Conservation (phyloP, 208 protist species). For the Crithidia acanthocephali region DNA sequence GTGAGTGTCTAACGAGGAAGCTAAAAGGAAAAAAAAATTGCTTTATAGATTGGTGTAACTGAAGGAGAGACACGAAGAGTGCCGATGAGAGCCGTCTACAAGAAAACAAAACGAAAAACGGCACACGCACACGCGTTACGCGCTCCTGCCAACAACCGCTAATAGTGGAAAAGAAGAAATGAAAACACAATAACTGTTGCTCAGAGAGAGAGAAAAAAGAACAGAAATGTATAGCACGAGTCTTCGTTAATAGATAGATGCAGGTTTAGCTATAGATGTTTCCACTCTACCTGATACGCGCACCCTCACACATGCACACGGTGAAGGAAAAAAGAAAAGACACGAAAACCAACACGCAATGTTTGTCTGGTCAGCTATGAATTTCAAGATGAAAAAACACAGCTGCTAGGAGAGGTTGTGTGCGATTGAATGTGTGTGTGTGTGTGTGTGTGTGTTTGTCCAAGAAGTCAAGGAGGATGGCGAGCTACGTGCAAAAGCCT, state of each 20-base stretch:
- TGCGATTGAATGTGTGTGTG: too few relatives aligned
- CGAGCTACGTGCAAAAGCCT: conserved; percentile 64
- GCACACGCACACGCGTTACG: not conserved
- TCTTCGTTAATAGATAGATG: not conserved
- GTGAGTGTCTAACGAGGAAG: too few relatives aligned
- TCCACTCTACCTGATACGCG: not conserved
- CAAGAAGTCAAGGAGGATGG: too few relatives aligned
- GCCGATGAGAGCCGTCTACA: not conserved
- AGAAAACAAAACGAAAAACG: not conserved
- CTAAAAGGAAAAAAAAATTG: conserved; percentile 20
- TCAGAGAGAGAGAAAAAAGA: too few relatives aligned
- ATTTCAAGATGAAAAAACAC: too few relatives aligned
- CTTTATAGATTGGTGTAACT: conserved; percentile 16
- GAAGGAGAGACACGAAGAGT: conserved; percentile 44
- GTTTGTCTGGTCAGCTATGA: too few relatives aligned
- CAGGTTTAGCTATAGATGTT: not conserved
- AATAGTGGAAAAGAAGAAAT: not conserved
- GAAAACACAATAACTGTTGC: not conserved
- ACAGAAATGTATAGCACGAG: too few relatives aligned
- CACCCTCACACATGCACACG: not conserved
- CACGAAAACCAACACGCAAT: not conserved
- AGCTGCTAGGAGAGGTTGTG: too few relatives aligned
- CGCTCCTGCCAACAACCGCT: not conserved
- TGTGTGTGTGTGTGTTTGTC: too few relatives aligned
- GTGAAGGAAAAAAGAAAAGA: too few relatives aligned